phyloP scores from a whole-genome alignment of 805 yeast species.

The Teunomyces stri region DNA sequence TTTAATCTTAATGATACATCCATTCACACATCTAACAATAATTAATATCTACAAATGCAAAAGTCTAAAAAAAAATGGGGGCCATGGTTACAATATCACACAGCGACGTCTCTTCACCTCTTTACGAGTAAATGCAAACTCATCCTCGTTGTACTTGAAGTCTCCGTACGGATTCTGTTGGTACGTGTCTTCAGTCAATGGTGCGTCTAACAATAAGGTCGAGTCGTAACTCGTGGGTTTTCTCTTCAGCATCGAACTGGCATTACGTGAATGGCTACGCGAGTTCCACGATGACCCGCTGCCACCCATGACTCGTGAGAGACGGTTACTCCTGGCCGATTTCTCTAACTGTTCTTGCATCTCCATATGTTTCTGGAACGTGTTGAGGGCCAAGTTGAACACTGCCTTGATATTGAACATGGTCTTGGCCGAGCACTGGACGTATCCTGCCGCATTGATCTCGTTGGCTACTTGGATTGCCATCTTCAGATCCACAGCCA shows the following conservation, averaged over 20 bases:
- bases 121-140: conserved; percentile 39
- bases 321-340: conserved; percentile 28
- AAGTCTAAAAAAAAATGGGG: not conserved
- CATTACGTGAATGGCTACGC: conserved; percentile 19
- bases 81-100: conserved; percentile 24
- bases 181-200: conserved; percentile 39
- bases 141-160: conserved; percentile 36
- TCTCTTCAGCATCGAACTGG: conserved; percentile 21
- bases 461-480: conserved; percentile 55
- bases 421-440: conserved; percentile 76
- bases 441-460: conserved; percentile 67
- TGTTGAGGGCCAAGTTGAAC: conserved; percentile 57
- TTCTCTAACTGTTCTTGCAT: conserved; percentile 37
- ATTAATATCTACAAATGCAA: not conserved
- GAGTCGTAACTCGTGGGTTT: conserved; percentile 38
- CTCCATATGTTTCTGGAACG: conserved; percentile 36
- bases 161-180: conserved; percentile 36
- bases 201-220: conserved; percentile 36
- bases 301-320: conserved; percentile 30
- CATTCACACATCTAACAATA: not conserved
- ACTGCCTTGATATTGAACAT: conserved; percentile 65
- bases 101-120: conserved; percentile 32
- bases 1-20: not conserved
- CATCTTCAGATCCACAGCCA: conserved; percentile 40
- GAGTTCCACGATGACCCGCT: conserved; percentile 11